Conservation (phyloP, 2,329 filamentous ascomycete genomes). For the Geosmithia morbida region DNA sequence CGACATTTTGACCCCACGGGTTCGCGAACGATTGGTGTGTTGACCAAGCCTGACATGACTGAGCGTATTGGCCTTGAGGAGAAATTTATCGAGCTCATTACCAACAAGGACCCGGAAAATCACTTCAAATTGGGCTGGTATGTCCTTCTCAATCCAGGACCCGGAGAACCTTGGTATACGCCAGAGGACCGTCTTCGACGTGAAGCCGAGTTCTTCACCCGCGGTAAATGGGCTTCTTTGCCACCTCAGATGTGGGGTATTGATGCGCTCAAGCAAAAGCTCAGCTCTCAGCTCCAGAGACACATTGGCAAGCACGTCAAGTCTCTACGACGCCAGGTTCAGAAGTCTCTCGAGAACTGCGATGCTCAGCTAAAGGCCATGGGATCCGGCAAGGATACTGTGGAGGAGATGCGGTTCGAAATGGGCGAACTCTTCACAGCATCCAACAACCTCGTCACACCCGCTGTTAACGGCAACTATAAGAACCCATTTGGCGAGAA, state of each 20-base stretch:
- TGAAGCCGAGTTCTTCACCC: slow-evolving; percentile 33
- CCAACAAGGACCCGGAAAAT: slow-evolving; percentile 33
- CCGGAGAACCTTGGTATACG: slow-evolving; percentile 27
- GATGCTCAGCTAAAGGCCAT: slow-evolving; percentile 33
- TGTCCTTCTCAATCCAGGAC: slow-evolving; percentile 33
- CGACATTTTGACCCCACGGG: slow-evolving; percentile 34
- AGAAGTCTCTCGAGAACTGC: slow-evolving; percentile 31
- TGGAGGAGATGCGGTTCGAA: slow-evolving; percentile 37
- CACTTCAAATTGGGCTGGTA: slow-evolving; percentile 37
- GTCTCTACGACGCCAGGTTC: slow-evolving; percentile 33
- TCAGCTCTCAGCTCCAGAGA: slow-evolving; percentile 33
- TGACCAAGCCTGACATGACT: slow-evolving; percentile 38
- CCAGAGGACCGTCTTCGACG: slow-evolving; percentile 23
- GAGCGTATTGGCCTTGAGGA: slow-evolving; percentile 37
- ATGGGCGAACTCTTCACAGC: slow-evolving; percentile 37
- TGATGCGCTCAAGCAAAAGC: slow-evolving; percentile 28
- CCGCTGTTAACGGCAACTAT: slow-evolving; percentile 38
- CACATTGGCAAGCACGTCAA: slow-evolving; percentile 38
- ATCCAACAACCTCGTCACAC: slow-evolving; percentile 37
- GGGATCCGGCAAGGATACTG: slow-evolving; percentile 33
- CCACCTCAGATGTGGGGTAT: slow-evolving; percentile 33
- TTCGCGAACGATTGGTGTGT: slow-evolving; percentile 32
- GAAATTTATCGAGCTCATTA: slow-evolving; percentile 37
- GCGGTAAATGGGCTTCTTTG: slow-evolving; percentile 31
- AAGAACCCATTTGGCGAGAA: slow-evolving; percentile 37